Conservation (phyloP, 306 rosid genomes). For the Dryas alaskensis region DNA sequence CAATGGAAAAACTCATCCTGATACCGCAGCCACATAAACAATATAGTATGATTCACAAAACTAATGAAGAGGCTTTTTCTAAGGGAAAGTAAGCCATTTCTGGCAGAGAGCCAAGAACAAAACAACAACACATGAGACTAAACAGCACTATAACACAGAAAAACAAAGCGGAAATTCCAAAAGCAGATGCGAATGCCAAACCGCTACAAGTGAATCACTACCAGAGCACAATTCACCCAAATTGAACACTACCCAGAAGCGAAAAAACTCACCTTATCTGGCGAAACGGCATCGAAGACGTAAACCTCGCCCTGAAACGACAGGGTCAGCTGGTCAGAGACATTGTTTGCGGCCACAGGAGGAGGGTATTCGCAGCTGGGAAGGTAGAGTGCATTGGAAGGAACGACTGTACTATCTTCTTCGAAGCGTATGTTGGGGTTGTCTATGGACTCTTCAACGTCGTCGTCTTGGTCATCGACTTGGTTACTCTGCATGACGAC, state of each 20-base stretch:
- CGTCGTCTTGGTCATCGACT: constrained; percentile 49
- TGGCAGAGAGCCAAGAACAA: not conserved
- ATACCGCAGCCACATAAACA: not conserved
- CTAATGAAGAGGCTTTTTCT: not conserved
- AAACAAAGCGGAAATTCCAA: not conserved
- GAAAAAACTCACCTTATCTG: constrained; percentile 43
- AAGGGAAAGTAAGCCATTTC: not conserved
- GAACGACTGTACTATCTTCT: constrained; percentile 18
- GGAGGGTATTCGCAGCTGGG: constrained; percentile 37
- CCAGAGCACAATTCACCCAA: not conserved
- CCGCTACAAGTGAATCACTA: not conserved
- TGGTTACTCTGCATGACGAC: constrained; percentile 23
- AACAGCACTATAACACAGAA: not conserved
- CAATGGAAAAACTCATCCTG: not conserved
- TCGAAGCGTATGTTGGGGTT: constrained; percentile 48
- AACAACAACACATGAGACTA: not conserved
- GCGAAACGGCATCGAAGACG: constrained; percentile 55
- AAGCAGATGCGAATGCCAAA: not conserved
- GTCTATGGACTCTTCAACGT: constrained; percentile 52
- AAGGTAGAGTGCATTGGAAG: constrained; percentile 25
- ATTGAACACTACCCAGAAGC: not conserved
- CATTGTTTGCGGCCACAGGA: constrained; percentile 28
- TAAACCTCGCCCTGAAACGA: constrained; percentile 57
- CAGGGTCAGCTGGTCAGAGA: constrained; percentile 53
- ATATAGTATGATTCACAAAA: not conserved